Percentiles rank a stretch among this genome's conserved stretches.
Conservation (phyloP, 169 alveolate species). For the Toxoplasma gondii region DNA sequence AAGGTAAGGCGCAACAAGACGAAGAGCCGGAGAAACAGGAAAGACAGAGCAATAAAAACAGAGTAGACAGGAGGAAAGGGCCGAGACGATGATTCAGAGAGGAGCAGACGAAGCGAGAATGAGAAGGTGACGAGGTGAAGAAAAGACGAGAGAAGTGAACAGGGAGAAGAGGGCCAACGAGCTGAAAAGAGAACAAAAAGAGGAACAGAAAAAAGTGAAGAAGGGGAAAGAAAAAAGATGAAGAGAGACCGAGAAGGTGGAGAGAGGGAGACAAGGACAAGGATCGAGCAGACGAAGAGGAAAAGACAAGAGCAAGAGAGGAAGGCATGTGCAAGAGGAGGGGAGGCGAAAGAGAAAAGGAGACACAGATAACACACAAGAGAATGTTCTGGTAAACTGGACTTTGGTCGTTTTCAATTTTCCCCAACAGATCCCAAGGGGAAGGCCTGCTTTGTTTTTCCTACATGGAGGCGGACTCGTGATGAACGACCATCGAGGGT, state of each 20-base stretch:
- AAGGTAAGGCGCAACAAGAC: not conserved
- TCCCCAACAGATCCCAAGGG: not conserved
- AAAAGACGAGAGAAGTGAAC: not conserved
- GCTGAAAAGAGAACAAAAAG: not conserved
- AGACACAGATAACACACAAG: too few species aligned
- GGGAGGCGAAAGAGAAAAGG: too few species aligned
- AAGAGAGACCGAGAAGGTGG: too few species aligned
- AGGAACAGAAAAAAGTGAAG: not conserved
- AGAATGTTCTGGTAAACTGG: too few species aligned
- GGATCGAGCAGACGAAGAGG: too few species aligned
- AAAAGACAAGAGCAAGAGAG: too few species aligned
- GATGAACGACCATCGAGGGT: slow-evolving; percentile 21
- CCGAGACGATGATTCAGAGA: too few species aligned
- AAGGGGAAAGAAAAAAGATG: not conserved
- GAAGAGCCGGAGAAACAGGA: not conserved
- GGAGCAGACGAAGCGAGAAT: not conserved
- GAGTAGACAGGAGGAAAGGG: not conserved
- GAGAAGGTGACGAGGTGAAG: not conserved
- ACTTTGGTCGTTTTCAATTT: not conserved
- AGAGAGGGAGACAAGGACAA: not conserved
- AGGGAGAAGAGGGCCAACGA: not conserved
- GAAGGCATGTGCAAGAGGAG: too few species aligned
- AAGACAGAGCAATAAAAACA: not conserved
- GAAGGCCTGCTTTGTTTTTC: slow-evolving; percentile 42
- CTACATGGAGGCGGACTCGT: slow-evolving; percentile 65